Evolutionary conservation across 257 asterid species (phyloP), one percentile per base, ranked within the genome.

Genomic region (Buddleja alternifolia): DNA sequence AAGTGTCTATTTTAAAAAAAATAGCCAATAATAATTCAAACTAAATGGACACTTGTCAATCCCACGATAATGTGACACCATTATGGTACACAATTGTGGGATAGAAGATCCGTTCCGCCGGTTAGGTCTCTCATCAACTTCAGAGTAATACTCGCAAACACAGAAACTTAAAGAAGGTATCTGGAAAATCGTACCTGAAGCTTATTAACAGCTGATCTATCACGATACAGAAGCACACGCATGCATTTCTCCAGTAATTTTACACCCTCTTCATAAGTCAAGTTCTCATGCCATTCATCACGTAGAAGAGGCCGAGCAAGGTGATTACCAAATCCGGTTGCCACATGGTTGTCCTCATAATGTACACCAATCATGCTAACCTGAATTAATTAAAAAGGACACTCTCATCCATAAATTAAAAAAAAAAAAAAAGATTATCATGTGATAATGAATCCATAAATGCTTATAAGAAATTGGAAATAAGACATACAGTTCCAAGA

Each of bases 331-430:
- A 87, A 93, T 32, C 99, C 99, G 76, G 99, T 93, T n/a, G n/a
- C n/a, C 52, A 90, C 83, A 78, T 88, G 97, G 70, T 82, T 70
- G 45, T 90, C 96, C 82, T 85, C 91, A 64, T 88, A 93, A 77
- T 93, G 96, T 21, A 90, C 99, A 53, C 99, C 99, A 70, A 93
- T 90, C 99, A 93, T 93, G 85, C 80, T 93, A 66, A 93, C 99
- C 99, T 93, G 73, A 46, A 57, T 60, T 19, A 34, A 36, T 1
- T 12, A 15, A 55, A 14, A 4, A 14, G 23, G 42, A 34, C 4
- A 45, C 17, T 36, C 34, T 63, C 12, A 64, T 46, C 42, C 41
- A 20, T 0, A 53, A 25, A 14, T n/a, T 17, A 46, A 74, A 67
- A 63, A 7, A 64, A n/a, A n/a, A n/a, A n/a, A n/a, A n/a, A n/a